Evolutionary conservation across 2,329 filamentous ascomycete species (phyloP).

Genomic region (Ambrosiella xylebori): DNA sequence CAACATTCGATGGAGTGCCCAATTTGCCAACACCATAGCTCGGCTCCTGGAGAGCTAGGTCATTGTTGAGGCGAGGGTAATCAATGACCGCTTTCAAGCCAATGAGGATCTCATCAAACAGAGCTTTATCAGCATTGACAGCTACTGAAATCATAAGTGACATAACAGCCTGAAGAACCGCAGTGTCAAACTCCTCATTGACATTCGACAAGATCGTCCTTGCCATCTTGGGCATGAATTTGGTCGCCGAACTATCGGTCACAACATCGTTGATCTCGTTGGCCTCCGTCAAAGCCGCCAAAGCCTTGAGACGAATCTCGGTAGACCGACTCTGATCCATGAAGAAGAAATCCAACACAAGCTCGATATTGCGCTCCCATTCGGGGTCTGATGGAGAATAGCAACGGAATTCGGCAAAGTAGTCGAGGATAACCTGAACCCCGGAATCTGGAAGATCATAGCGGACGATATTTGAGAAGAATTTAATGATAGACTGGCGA

Average conservation of each 20-base stretch:
- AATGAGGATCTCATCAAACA: constrained; percentile 38
- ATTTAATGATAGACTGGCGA: constrained; percentile 46
- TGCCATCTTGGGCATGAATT: constrained; percentile 40
- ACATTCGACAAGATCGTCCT: constrained; percentile 44
- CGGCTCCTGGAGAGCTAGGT: constrained; percentile 15
- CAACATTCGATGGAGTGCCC: constrained; percentile 48
- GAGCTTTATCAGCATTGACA: constrained; percentile 35
- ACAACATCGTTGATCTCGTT: constrained; percentile 42
- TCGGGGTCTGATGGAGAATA: constrained; percentile 53
- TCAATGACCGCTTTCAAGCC: constrained; percentile 10
- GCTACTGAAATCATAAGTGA: constrained; percentile 48
- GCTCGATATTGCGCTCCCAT: constrained; percentile 47
- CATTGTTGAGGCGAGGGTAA: neutral
- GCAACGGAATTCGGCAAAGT: constrained; percentile 51
- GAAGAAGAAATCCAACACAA: constrained; percentile 47
- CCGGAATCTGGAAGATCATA: constrained; percentile 46
- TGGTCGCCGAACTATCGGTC: constrained; percentile 39
- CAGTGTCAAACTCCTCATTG: constrained; percentile 43
- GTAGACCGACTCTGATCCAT: constrained; percentile 42
- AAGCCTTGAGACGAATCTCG: constrained; percentile 42
- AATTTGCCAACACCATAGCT: constrained; percentile 1
- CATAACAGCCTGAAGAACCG: constrained; percentile 47
- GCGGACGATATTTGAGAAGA: constrained; percentile 43
- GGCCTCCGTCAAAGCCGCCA: constrained; percentile 42
- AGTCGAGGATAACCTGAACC: constrained; percentile 45